Conservation (phyloP, 2,329 filamentous ascomycete genomes). For the Fusarium anguioides region DNA sequence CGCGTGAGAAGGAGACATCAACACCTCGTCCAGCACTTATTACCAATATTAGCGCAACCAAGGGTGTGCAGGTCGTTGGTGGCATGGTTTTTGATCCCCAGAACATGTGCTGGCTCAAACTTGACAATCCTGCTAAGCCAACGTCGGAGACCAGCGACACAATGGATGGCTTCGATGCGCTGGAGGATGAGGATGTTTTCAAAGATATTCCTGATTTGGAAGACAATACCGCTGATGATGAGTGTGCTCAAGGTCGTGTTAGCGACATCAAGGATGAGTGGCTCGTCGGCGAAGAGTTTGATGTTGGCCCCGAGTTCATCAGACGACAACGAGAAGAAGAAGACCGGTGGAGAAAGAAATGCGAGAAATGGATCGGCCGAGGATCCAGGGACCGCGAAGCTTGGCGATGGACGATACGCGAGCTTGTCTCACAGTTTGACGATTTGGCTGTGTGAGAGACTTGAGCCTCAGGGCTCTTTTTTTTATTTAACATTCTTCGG, state of each 20-base stretch:
- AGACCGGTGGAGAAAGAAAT: conserved; percentile 88
- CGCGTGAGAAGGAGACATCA: conserved; percentile 66
- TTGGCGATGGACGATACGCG: conserved; percentile 83
- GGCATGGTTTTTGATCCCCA: conserved; percentile 98
- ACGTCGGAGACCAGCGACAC: conserved; percentile 65
- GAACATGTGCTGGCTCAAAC: conserved; percentile 97
- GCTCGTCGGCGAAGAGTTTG: conserved; percentile 94
- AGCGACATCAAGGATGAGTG: conserved; percentile 79
- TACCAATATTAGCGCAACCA: conserved; percentile 84
- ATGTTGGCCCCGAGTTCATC: conserved; percentile 95
- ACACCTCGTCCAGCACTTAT: conserved; percentile 83
- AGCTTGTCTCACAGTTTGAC: conserved; percentile 63
- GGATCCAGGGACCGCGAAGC: conserved; percentile 66
- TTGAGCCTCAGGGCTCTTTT: conserved; percentile 19
- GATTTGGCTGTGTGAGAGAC: conserved; percentile 50
- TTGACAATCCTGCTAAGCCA: conserved; percentile 62
- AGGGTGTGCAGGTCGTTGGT: conserved; percentile 93
- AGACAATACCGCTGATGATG: conserved; percentile 68
- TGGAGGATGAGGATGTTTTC: conserved; percentile 92
- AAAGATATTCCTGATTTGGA: conserved; percentile 94
- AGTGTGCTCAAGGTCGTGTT: conserved; percentile 61
- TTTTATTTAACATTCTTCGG: conserved; percentile 36
- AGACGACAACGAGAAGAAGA: conserved; percentile 91
- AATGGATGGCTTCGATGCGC: conserved; percentile 73
- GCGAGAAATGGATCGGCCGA: conserved; percentile 82